phyloP scores from a whole-genome alignment of 1,284 basidiomycete species.

The Thecaphora thlaspeos region DNA sequence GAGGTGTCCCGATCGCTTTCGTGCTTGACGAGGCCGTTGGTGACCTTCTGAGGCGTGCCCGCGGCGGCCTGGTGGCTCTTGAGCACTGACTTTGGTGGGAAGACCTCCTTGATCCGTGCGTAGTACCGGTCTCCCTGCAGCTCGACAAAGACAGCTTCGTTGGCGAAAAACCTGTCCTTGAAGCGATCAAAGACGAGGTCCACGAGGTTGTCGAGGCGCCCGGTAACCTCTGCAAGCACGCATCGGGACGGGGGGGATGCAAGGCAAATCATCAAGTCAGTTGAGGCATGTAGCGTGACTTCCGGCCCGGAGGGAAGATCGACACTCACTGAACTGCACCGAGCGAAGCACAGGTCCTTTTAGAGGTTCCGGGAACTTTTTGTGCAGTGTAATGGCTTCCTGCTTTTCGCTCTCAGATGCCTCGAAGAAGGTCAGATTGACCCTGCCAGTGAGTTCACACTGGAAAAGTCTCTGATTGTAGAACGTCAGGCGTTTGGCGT shows the following conservation, averaged over 20 bases:
- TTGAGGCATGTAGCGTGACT: too few species aligned
- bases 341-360: conserved; percentile 85
- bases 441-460: conserved; percentile 91
- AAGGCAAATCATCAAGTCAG: too few species aligned
- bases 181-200: conserved; percentile 92
- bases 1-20: too few species aligned
- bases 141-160: conserved; percentile 64
- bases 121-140: conserved; percentile 64
- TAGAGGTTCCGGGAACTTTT: conserved; percentile 85
- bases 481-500: conserved; percentile 86
- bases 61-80: neutral
- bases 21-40: too few species aligned
- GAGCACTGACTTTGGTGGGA: conserved; percentile 62
- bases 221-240: conserved; percentile 67
- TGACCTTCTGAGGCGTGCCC: too few species aligned
- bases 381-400: conserved; percentile 82
- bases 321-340: conserved; percentile 87
- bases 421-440: conserved; percentile 87
- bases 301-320: too few species aligned
- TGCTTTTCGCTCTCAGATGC: conserved; percentile 85
- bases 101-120: conserved; percentile 72
- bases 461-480: conserved; percentile 90
- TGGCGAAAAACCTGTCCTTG: conserved; percentile 87
- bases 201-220: conserved; percentile 87
- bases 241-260: neutral